Conservation (phyloP, 306 rosid genomes). For the Parietaria judaica region DNA sequence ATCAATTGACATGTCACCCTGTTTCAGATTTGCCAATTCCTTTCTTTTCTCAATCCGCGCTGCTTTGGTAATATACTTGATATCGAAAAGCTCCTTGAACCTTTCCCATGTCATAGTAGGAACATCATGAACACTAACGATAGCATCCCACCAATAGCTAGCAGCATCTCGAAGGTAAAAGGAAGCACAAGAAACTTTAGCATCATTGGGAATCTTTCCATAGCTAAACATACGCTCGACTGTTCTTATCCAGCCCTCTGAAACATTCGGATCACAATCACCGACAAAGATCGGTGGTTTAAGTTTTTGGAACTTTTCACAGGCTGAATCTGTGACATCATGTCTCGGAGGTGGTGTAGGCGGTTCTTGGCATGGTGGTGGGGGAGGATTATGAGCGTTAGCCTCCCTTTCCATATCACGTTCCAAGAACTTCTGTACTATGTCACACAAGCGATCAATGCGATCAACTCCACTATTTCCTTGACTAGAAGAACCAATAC, state of each 20-base stretch:
- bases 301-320: neutral
- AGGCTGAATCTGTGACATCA: neutral
- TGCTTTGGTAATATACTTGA: neutral
- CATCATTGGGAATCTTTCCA: neutral
- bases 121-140: neutral
- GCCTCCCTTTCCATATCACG: no score
- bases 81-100: neutral
- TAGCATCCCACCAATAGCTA: neutral
- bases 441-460: no score
- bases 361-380: no score
- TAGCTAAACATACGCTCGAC: neutral
- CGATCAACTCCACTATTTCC: no score
- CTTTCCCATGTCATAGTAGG: neutral
- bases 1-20: no score
- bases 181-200: neutral
- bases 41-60: neutral
- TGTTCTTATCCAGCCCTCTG: neutral
- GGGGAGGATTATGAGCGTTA: no score
- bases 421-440: no score
- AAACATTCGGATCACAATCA: neutral
- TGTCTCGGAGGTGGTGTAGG: no score
- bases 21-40: no score
- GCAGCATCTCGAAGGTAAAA: neutral
- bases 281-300: neutral
- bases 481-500: no score